phyloP scores from a whole-genome alignment of 2,329 filamentous ascomycete genomes.

The Elsinoe batatas region DNA sequence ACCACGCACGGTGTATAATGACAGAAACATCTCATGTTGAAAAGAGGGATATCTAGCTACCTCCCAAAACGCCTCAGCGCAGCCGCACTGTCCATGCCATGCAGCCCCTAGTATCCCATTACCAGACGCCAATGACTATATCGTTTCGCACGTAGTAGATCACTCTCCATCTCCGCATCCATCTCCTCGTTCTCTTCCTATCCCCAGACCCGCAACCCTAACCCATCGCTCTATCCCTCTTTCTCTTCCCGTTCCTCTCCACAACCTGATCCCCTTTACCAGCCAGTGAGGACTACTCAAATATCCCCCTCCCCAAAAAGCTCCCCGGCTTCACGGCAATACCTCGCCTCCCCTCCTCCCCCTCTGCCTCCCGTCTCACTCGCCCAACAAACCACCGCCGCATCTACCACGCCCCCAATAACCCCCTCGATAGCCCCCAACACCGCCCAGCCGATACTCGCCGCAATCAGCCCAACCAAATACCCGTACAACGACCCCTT shows the following conservation, averaged over 20 bases:
- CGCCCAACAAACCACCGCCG: conserved; percentile 83
- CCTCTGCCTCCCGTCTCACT: conserved; percentile 67
- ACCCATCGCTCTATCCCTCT: not conserved
- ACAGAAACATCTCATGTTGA: not conserved
- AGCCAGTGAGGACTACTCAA: not conserved
- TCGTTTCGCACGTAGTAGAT: not conserved
- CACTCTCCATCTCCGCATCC: not conserved
- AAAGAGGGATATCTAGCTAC: conserved; percentile 11
- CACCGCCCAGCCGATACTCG: conserved; percentile 89
- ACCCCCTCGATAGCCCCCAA: conserved; percentile 42
- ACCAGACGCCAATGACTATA: too few species aligned
- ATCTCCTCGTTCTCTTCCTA: not conserved
- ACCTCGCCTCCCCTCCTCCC: conserved; percentile 54
- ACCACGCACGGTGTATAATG: not conserved
- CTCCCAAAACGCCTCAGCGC: not conserved
- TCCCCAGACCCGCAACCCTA: not conserved
- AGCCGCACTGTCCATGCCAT: not conserved
- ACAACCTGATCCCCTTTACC: not conserved
- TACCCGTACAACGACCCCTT: conserved; percentile 89
- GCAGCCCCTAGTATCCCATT: not conserved
- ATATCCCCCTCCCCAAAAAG: conserved; percentile 59
- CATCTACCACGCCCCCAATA: conserved; percentile 29
- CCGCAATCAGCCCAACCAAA: conserved; percentile 81
- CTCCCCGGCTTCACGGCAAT: conserved; percentile 84
- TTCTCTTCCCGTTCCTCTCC: not conserved